A percentile compares a stretch with the other conserved stretches of the same genome.
phyloP scores from a whole-genome alignment of 306 rosid species.

The Lithocarpus polystachyus region DNA sequence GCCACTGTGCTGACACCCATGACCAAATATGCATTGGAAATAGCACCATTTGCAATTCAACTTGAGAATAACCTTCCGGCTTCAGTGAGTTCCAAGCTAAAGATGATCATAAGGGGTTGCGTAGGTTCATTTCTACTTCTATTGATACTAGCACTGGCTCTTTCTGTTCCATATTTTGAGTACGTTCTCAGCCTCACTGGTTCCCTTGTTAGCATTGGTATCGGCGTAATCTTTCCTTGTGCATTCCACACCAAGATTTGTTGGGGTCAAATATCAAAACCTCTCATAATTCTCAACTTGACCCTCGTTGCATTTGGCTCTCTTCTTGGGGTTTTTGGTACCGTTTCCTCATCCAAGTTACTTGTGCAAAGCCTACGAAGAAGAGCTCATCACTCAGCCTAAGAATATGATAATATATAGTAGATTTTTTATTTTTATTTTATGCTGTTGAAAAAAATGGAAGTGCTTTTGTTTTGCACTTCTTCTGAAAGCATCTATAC shows the following conservation, averaged over 20 bases:
- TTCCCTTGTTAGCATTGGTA: conserved; percentile 45
- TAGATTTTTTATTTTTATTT: background rate
- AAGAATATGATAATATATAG: background rate
- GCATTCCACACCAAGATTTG: conserved; percentile 58
- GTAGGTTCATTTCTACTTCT: conserved; percentile 52
- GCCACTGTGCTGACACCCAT: conserved; percentile 76
- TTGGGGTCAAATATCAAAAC: conserved; percentile 49
- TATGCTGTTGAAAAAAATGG: too few relatives aligned
- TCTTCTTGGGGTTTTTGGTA: conserved; percentile 51
- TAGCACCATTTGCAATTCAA: conserved; percentile 70
- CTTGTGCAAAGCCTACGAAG: conserved; percentile 27
- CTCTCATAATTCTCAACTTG: conserved; percentile 36
- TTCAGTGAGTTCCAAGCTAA: conserved; percentile 38
- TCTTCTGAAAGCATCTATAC: too few relatives aligned
- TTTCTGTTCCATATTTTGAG: conserved; percentile 62
- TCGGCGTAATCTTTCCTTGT: conserved; percentile 54
- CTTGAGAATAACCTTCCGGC: conserved; percentile 49
- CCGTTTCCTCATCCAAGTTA: conserved; percentile 51
- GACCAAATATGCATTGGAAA: conserved; percentile 78
- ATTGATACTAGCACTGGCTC: conserved; percentile 52
- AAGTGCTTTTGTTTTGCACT: too few relatives aligned
- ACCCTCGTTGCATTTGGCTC: conserved; percentile 39
- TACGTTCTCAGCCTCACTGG: conserved; percentile 75
- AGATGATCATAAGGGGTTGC: conserved; percentile 38
- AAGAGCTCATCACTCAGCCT: conserved; percentile 26